These are phyloP conservation scores for Mariannaea elegans DNA, from an alignment of 2,329 filamentous ascomycete genomes.

Conservation along the genomic window DNA sequence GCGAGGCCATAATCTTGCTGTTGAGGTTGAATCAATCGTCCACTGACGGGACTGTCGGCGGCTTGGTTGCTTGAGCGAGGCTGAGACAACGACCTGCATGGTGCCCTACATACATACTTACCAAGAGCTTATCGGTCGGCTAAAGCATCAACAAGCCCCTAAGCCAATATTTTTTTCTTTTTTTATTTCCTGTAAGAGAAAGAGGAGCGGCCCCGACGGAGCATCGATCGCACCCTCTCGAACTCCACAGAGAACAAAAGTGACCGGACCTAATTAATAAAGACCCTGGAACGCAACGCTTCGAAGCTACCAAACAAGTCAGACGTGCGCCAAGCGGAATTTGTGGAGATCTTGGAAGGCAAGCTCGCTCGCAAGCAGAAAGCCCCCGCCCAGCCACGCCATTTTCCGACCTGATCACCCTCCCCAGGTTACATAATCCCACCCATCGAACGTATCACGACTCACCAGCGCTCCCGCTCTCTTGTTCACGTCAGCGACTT, in stretches of 20 bases:
- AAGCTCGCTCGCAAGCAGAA: constrained; percentile 11
- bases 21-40: no score
- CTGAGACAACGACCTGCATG: constrained; percentile 10
- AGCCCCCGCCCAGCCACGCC: constrained; percentile 40
- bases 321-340: constrained; percentile 17
- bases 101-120: constrained; percentile 2
- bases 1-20: no score
- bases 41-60: no score
- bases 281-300: neutral
- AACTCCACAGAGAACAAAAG: no score
- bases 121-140: neutral
- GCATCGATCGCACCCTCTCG: no score
- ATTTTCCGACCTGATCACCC: constrained; percentile 38
- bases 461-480: constrained; percentile 35
- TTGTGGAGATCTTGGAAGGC: constrained; percentile 26
- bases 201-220: no score
- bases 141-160: neutral
- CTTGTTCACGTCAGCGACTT: constrained; percentile 41
- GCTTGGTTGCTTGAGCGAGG: neutral
- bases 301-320: neutral
- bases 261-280: neutral
- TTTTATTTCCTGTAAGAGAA: no score
- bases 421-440: constrained; percentile 43
- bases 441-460: constrained; percentile 33
- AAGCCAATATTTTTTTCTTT: neutral